A percentile compares a stretch with the other conserved stretches of the same genome.
Conservation (phyloP, 1,284 basidiomycete species). For the Tremellales sp. region DNA sequence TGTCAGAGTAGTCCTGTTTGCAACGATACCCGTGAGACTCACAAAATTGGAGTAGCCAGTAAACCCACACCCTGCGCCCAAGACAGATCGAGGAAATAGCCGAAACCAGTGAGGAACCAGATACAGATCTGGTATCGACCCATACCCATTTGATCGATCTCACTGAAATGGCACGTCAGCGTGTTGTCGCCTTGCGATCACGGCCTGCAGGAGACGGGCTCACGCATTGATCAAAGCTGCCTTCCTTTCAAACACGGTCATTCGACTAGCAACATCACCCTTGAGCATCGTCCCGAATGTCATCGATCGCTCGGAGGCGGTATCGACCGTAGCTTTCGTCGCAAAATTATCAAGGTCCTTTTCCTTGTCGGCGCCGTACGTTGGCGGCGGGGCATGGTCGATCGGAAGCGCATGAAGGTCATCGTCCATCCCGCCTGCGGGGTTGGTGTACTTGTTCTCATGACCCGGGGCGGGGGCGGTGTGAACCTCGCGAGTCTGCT, state of each 20-base stretch:
- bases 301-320: background rate
- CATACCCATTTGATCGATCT: conserved; percentile 19
- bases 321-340: background rate
- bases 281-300: conserved; percentile 19
- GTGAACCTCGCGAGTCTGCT: too few relatives aligned
- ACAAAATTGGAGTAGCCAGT: conserved; percentile 14
- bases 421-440: background rate
- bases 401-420: background rate
- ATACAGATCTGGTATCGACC: conserved; percentile 28
- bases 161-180: conserved; percentile 6
- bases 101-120: conserved; percentile 29
- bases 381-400: background rate
- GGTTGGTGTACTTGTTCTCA: too few relatives aligned
- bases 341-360: background rate
- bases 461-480: too few relatives aligned
- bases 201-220: conserved; percentile 5
- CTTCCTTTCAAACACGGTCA: conserved; percentile 37
- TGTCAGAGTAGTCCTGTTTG: background rate
- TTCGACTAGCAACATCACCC: conserved; percentile 15
- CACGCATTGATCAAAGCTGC: conserved; percentile 38
- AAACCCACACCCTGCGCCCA: conserved; percentile 38
- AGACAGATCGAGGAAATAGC: conserved; percentile 36
- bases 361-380: background rate
- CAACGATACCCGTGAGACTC: conserved; percentile 2
- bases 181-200: background rate